phyloP scores from a whole-genome alignment of 2,329 filamentous ascomycete genomes.

The Ophiostoma triangulosporum region DNA sequence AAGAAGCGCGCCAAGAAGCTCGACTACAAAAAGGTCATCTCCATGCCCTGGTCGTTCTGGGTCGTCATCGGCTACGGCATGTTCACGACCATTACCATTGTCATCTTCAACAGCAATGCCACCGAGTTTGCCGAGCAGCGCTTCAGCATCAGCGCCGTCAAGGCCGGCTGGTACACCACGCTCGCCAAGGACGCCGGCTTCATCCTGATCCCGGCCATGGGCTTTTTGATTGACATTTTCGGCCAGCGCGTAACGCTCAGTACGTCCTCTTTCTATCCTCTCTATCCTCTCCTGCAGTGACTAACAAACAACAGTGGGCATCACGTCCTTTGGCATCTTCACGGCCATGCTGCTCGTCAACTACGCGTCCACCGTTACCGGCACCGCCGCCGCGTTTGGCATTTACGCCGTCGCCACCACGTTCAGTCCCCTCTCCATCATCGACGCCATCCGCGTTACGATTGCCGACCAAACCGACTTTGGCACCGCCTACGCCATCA shows the following conservation, averaged over 20 bases:
- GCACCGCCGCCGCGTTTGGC: constrained; percentile 45
- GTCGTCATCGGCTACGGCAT: constrained; percentile 23
- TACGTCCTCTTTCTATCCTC: not conserved
- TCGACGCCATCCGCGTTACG: constrained; percentile 45
- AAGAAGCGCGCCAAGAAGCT: constrained; percentile 46
- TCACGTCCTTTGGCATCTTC: constrained; percentile 30
- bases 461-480: constrained; percentile 37
- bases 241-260: not conserved
- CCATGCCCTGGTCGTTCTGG: constrained; percentile 49
- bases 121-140: constrained; percentile 48
- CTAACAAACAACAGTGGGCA: constrained; percentile 29
- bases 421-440: constrained; percentile 44
- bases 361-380: constrained; percentile 33
- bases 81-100: constrained; percentile 16
- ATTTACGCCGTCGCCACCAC: constrained; percentile 43
- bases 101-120: constrained; percentile 35
- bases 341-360: constrained; percentile 40
- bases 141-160: constrained; percentile 39
- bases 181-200: constrained; percentile 42
- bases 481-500: constrained; percentile 45
- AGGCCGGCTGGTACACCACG: constrained; percentile 47
- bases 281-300: constrained; percentile 21
- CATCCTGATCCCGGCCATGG: constrained; percentile 43
- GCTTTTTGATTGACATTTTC: constrained; percentile 24
- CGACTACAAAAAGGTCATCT: constrained; percentile 39